Evolutionary conservation across 331 rosid species (phyloP).

Genomic region (Malus hybrid): DNA sequence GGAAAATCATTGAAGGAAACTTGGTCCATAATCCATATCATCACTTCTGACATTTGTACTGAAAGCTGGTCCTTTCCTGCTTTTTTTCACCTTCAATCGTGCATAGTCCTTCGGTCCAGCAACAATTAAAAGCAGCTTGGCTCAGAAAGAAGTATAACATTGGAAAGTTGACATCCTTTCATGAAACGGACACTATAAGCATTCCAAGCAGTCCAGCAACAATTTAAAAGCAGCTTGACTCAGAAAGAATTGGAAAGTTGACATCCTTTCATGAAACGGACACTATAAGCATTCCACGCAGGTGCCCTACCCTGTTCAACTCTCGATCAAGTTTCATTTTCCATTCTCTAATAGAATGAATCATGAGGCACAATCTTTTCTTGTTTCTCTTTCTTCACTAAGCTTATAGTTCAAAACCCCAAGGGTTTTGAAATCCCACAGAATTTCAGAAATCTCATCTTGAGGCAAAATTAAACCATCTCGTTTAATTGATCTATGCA

Average conservation of each 20-base stretch:
- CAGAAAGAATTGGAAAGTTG: no score
- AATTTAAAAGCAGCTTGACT: no score
- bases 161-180: not conserved
- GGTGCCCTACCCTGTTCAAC: not conserved
- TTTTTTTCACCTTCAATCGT: not conserved
- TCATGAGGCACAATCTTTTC: not conserved
- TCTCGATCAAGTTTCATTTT: not conserved
- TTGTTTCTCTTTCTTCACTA: conserved; percentile 26
- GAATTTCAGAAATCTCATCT: conserved; percentile 66
- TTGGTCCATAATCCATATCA: not conserved
- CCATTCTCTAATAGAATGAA: not conserved
- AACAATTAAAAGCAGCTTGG: not conserved
- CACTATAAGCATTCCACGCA: not conserved
- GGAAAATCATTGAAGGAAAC: not conserved
- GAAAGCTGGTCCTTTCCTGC: not conserved
- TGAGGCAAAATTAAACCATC: conserved; percentile 69
- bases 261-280: no score
- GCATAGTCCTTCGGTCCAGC: not conserved
- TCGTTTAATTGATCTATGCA: conserved; percentile 54
- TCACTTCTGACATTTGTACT: not conserved
- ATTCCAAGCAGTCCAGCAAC: not conserved
- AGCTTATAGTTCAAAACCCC: conserved; percentile 40
- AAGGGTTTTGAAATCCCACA: conserved; percentile 70
- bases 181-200: not conserved
- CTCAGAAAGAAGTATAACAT: not conserved